Base-by-base conservation (phyloP, 2,329 filamentous ascomycete genomes). In the Sporothrix globosa region DNA sequence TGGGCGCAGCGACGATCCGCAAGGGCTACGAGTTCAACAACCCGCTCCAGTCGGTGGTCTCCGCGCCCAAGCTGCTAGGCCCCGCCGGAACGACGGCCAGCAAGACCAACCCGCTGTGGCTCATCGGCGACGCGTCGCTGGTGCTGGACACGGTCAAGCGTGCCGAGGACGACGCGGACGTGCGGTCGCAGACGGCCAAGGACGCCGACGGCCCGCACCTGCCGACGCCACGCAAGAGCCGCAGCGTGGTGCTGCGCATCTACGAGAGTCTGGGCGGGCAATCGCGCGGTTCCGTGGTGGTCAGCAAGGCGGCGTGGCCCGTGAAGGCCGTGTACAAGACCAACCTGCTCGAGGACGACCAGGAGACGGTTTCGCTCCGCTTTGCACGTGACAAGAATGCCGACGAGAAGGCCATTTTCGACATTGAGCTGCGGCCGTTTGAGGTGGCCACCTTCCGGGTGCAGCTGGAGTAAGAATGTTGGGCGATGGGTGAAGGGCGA, bases 81-180 rank as follows among this genome's bases (percentile, higher is more conserved):
- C 34, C 7, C 6, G 34, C 34, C 6, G 7, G 34, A 9, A 1
- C 34, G 34, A 34, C 87, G 90, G 14, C 70, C 73, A 50, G 14
- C 17, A 61, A 41, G 54, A 27, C 46, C 46, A 61, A 66, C 44
- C 87, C 91, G 0, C 87, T 97, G 77, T 86, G 86, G 72, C 81
- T 97, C n/a, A 83, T 84, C 1, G 90, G 90, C 60, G 84, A 85
- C 58, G 78, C 84, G 11, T 90, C 91, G 2, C 82, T 99, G 24
- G 83, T 99, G 3, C 83, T 99, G 0, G 96, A 99, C 78, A 91
- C 90, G 0, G 86, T 99, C 79, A 99, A 99, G 85, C 90, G 96
- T 70, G 96, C 92, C n/a, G 92, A 95, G 77, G 92, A 95, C 75
- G 92, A 95, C 74, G 89, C 91, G 76, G 92, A 93, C 74, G 86